Evolutionary conservation across 176 grass and related monocot species (phyloP).

Genomic region (Panicum miliaceum): DNA sequence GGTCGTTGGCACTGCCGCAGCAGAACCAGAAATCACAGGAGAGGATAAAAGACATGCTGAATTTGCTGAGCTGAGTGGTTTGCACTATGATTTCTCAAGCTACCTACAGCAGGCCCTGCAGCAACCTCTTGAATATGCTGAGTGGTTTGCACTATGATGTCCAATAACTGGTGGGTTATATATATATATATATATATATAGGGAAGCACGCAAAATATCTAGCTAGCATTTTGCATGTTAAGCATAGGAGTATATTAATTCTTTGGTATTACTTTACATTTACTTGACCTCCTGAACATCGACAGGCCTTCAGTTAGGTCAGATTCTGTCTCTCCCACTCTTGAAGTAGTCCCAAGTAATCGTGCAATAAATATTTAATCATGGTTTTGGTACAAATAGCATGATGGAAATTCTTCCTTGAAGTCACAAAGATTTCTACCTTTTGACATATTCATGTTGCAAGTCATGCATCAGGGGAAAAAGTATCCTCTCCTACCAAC

Average conservation of each 20-base stretch:
- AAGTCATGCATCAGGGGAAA: background rate
- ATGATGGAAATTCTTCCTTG: background rate
- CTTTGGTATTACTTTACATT: background rate
- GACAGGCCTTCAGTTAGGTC: background rate
- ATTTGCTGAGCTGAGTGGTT: background rate
- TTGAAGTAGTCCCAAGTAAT: background rate
- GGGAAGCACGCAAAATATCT: background rate
- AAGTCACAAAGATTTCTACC: background rate
- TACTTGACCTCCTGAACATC: background rate
- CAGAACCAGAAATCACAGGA: slow-evolving; percentile 33
- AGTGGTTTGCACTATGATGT: background rate
- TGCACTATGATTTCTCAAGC: background rate
- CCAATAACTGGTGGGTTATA: background rate
- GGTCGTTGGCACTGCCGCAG: slow-evolving; percentile 10
- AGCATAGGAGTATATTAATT: background rate
- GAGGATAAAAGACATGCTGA: background rate
- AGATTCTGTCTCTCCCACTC: background rate
- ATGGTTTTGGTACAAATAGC: background rate
- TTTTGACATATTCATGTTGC: background rate
- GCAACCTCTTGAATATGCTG: background rate
- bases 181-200: background rate
- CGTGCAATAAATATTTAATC: background rate
- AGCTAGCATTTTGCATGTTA: background rate
- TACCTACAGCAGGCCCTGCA: background rate
- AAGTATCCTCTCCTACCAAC: too few relatives aligned